Conservation (phyloP, 2,329 filamentous ascomycete genomes). For the Sphaceloma murrayae region DNA sequence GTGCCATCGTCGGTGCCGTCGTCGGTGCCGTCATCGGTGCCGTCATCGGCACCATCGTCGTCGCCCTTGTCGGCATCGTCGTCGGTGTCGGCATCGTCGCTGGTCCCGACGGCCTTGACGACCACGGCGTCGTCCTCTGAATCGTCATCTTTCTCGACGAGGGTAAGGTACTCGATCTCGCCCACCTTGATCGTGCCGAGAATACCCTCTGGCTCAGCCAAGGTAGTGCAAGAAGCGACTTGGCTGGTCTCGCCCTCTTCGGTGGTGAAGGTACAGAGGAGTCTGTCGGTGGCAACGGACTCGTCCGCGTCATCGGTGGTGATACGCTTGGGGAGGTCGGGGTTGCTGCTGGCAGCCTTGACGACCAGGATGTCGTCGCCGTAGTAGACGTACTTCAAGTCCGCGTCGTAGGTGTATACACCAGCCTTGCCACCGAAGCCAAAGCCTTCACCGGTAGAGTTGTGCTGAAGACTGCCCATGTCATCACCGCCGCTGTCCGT, state of each 20-base stretch:
- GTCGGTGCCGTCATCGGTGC: not conserved
- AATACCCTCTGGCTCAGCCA: not conserved
- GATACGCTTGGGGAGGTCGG: conserved; percentile 5
- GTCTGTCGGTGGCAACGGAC: not conserved
- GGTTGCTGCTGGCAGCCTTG: not conserved
- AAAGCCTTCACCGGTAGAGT: conserved; percentile 3
- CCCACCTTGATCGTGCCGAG: not conserved
- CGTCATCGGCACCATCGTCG: not conserved
- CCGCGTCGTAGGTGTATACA: conserved; percentile 5
- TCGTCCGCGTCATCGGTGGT: not conserved
- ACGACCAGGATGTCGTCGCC: not conserved
- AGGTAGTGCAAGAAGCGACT: conserved; percentile 2
- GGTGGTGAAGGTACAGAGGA: conserved; percentile 8
- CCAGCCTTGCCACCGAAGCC: not conserved
- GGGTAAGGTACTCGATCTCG: conserved; percentile 3
- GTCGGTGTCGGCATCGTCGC: not conserved
- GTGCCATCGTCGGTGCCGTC: not conserved
- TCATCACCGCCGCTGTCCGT: conserved; percentile 4
- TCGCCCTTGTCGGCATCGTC: not conserved
- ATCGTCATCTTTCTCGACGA: not conserved
- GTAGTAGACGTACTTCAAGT: not conserved
- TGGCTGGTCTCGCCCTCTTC: conserved; percentile 2
- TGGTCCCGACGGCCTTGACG: conserved; percentile 1
- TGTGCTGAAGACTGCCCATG: not conserved
- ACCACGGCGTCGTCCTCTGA: not conserved